A percentile compares a stretch with the other conserved stretches of the same genome.
Evolutionary conservation across 192 early-diverging fungal genomes (phyloP).

Genomic region (Gaertneriomyces sp.): DNA sequence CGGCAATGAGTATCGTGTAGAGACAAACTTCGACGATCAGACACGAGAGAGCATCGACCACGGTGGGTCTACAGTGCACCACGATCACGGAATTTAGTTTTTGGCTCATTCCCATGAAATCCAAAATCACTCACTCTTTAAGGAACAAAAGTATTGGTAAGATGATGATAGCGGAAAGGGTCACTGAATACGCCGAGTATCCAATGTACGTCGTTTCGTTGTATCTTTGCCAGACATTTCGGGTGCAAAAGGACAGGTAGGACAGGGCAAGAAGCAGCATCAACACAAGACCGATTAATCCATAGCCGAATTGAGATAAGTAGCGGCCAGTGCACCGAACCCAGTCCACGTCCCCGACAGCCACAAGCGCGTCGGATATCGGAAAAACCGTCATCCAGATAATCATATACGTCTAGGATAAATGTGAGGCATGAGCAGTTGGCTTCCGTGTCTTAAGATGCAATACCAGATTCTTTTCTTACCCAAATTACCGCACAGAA

Average conservation of each 20-base stretch:
- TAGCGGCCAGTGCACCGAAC: conserved; percentile 14
- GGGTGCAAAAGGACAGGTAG: conserved; percentile 14
- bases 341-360: conserved; percentile 18
- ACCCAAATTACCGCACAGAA: conserved; percentile 18
- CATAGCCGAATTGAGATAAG: conserved; percentile 12
- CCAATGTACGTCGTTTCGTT: conserved; percentile 17
- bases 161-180: conserved; percentile 20
- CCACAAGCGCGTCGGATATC: conserved; percentile 13
- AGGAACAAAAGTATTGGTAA: conserved; percentile 11
- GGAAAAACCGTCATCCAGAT: conserved; percentile 8
- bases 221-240: conserved; percentile 18
- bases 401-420: conserved; percentile 10
- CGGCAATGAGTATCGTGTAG: conserved; percentile 15
- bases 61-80: conserved; percentile 6
- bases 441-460: no score
- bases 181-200: conserved; percentile 18
- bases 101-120: no score
- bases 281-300: conserved; percentile 12
- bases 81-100: no score
- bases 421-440: background rate
- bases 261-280: conserved; percentile 7
- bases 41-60: conserved; percentile 18
- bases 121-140: background rate
- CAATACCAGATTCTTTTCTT: background rate
- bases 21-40: conserved; percentile 18